Conservation (phyloP, 768 basidiomycete species). For the Suillus luteus region DNA sequence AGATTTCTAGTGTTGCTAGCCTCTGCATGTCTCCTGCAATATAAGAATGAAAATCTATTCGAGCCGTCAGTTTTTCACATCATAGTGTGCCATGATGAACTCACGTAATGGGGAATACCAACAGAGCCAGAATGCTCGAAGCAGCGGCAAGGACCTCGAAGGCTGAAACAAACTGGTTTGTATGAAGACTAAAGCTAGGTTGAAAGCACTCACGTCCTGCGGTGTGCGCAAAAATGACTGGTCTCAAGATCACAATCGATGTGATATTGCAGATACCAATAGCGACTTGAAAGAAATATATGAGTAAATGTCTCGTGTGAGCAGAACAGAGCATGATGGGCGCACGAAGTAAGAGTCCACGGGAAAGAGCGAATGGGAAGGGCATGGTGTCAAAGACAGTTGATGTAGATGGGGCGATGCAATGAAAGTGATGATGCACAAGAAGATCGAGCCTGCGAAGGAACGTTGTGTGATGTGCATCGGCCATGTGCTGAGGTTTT, state of each 20-base stretch:
- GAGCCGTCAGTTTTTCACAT: background rate
- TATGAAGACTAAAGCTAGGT: background rate
- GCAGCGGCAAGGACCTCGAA: slow-evolving; percentile 25
- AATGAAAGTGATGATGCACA: slow-evolving; percentile 14
- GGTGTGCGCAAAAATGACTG: slow-evolving; percentile 23
- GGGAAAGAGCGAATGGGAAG: slow-evolving; percentile 26
- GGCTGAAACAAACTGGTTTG: slow-evolving; percentile 13
- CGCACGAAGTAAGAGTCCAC: slow-evolving; percentile 24
- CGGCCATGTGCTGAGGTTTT: slow-evolving; percentile 2
- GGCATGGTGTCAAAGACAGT: slow-evolving; percentile 32
- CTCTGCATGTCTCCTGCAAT: slow-evolving; percentile 18
- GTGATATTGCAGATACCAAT: slow-evolving; percentile 19
- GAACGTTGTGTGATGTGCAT: slow-evolving; percentile 7
- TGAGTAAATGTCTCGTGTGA: slow-evolving; percentile 4
- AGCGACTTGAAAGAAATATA: slow-evolving; percentile 16
- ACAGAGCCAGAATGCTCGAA: slow-evolving; percentile 16
- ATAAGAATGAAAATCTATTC: slow-evolving; percentile 22
- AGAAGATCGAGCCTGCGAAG: slow-evolving; percentile 11
- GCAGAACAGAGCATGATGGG: background rate
- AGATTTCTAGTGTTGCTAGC: slow-evolving; percentile 27
- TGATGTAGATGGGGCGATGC: slow-evolving; percentile 4
- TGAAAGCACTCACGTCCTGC: slow-evolving; percentile 23
- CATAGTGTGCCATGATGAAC: background rate
- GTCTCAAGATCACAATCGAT: slow-evolving; percentile 19
- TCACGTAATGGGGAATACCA: slow-evolving; percentile 25